Evolutionary conservation across 2,329 filamentous ascomycete species (phyloP).

Genomic region (Botrytis medusae): DNA sequence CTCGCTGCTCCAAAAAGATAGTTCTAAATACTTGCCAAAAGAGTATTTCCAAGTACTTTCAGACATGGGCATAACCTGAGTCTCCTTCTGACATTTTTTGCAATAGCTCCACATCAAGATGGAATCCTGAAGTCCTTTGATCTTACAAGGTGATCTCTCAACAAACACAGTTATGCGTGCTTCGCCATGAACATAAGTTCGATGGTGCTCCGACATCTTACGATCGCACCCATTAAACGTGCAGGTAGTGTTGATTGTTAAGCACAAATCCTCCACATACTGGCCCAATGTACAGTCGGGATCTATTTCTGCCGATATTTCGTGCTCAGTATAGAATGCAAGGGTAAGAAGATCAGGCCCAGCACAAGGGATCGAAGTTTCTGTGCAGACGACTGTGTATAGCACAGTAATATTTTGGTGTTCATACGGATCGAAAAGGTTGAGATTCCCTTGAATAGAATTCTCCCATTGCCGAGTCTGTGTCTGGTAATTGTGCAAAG

Average conservation of each 20-base stretch:
- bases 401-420: conserved; percentile 96
- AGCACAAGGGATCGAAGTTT: conserved; percentile 87
- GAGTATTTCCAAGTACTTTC: conserved; percentile 97
- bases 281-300: conserved; percentile 92
- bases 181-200: conserved; percentile 95
- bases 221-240: conserved; percentile 82
- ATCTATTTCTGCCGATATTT: conserved; percentile 62
- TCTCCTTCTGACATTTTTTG: conserved; percentile 87
- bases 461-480: conserved; percentile 96
- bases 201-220: conserved; percentile 87
- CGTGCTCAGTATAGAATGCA: conserved; percentile 90
- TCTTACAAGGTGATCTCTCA: conserved; percentile 67
- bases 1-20: conserved; percentile 92
- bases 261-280: conserved; percentile 88
- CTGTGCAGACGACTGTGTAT: conserved; percentile 90
- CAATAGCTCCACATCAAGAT: conserved; percentile 99
- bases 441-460: conserved; percentile 82
- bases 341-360: conserved; percentile 89
- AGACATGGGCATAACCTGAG: conserved; percentile 87
- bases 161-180: conserved; percentile 91
- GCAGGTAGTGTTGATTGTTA: conserved; percentile 73
- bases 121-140: conserved; percentile 65
- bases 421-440: conserved; percentile 90
- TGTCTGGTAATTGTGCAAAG: conserved; percentile 87
- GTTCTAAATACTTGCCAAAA: conserved; percentile 95